Conservation (phyloP, 2,329 filamentous ascomycete species). For the Pleoardoris graminearum region DNA sequence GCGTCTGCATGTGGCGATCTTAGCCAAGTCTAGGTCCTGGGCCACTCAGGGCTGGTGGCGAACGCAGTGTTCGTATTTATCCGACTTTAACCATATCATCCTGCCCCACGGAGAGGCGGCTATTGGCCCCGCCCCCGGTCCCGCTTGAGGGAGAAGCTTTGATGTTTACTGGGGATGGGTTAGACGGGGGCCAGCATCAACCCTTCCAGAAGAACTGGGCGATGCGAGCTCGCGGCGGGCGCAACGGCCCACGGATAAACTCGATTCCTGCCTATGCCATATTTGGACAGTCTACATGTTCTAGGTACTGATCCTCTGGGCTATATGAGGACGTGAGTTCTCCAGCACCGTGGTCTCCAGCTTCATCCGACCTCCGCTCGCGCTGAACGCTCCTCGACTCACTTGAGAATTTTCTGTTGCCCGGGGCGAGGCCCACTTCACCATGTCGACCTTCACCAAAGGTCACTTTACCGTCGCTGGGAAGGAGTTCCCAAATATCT, state of each 20-base stretch:
- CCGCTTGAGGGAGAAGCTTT: slow-evolving; percentile 12
- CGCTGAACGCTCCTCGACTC: slow-evolving; percentile 9
- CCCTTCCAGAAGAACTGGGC: slow-evolving; percentile 20
- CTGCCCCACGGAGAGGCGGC: slow-evolving; percentile 7
- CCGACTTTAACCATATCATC: slow-evolving; percentile 23
- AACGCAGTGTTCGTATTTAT: slow-evolving; percentile 16
- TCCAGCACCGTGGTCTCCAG: slow-evolving; percentile 10
- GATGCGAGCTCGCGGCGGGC: slow-evolving; percentile 12
- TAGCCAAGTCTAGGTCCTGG: slow-evolving; percentile 9
- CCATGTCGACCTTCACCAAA: slow-evolving; percentile 12
- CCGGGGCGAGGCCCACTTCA: not conserved
- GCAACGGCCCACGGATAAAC: slow-evolving; percentile 23
- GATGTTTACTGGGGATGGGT: slow-evolving; percentile 12
- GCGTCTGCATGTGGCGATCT: slow-evolving; percentile 19
- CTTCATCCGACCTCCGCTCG: slow-evolving; percentile 14
- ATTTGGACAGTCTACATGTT: slow-evolving; percentile 6
- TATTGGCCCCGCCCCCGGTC: slow-evolving; percentile 14
- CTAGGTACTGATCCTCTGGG: slow-evolving; percentile 6
- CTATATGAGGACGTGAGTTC: slow-evolving; percentile 15
- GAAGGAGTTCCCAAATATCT: slow-evolving; percentile 21
- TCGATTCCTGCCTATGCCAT: slow-evolving; percentile 6
- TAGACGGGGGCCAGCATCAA: slow-evolving; percentile 8
- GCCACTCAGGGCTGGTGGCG: slow-evolving; percentile 10
- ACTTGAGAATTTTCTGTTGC: not conserved
- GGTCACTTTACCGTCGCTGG: slow-evolving; percentile 25